Base-by-base conservation (phyloP, 164 flowering plant genomes). In the Liquidambar formosana region DNA sequence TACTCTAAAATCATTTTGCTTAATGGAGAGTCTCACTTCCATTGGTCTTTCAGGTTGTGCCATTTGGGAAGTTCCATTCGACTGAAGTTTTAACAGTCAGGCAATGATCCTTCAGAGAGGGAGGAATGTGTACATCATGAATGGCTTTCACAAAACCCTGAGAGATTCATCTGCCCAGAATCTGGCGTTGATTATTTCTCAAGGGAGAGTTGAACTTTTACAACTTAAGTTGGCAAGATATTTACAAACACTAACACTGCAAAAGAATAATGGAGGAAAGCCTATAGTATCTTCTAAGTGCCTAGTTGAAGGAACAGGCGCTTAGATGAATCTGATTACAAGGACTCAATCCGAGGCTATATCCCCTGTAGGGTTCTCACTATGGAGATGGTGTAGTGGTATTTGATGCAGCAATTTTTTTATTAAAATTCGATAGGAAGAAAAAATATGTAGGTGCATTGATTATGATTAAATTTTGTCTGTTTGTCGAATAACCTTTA, bases 1-100 rank as follows among this genome's bases (percentile, higher is more conserved):
- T 22, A 2, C 4, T 59, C 28, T 18, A 18, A 18, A 16, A 16
- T 27, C 22, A n/a, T n/a, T n/a, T n/a, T n/a, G n/a, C 15, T 16
- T 33, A 15, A 6, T 12, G 4, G 21, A 1, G 47, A 23, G 19
- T 23, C 16, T 59, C 64, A 70, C 45, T 49, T 56, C 8, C 22
- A 19, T 6, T 45, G 15, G 57, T 64, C 56, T 21, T 68, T 47
- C 71, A 76, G 79, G 67, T 71, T 71, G 73, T 79, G 28, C 79
- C 76, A 3, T 26, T 16, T 21, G 28, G 52, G 25, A 69, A 65
- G 53, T 33, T 57, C 14, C 19, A 13, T 19, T 15, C 43, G 14
- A 27, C 12, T 26, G 48, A 66, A 51, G 59, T 25, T 69, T 61
- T 73, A 47, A 52, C 33, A 9, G 57, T 4, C 44, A 16, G 28